Base-by-base conservation (phyloP, 208 protist species). In the Wallacemonas collosoma region DNA sequence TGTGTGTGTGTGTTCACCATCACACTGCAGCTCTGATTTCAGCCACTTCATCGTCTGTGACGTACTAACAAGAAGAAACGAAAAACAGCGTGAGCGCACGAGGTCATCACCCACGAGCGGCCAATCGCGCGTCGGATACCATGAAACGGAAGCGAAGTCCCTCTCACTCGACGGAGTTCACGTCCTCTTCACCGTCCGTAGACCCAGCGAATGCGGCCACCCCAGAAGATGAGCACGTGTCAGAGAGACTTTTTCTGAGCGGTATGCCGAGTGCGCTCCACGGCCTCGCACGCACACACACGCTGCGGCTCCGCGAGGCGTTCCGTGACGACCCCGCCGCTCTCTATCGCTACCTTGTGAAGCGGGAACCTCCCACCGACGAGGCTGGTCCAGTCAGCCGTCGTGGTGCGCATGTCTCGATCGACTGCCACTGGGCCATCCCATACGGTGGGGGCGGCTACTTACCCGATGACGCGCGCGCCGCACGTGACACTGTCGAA, bases 311-410 rank as follows among this genome's bases (percentile, higher is more conserved):
- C 11, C 60, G 60, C 3, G 3, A 6, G n/a, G 60, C 44, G 12
- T 65, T 65, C 43, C n/a, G 12, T 4, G 12, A 17, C 60, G 14
- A 35, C n/a, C 40, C 60, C 41, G 4, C 8, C 15, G 60, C 36
- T 3, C 43, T 65, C 11, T 65, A 65, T 41, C n/a, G 41, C n/a
- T 65, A 65, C 26, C 60, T 65, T 14, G 60, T 65, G n/a, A 65
- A 38, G 12, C 41, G 41, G 5, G 14, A 35, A 5, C 5, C 36
- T 9, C 41, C 60, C 38, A 26, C 43, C 60, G 12, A 12, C 45
- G 45, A 14, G 45, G 45, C 45, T 12, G 26, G 26, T 12, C 45
- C 45, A 50, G 45, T 50, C 8, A 50, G 45, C 8, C 8, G 12
- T 6, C 45, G 45, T 6, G 65, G 15, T 14, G 65, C 68, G 17